Base-by-base conservation (phyloP, 2,329 filamentous ascomycete species). In the Penicillium hordei region DNA sequence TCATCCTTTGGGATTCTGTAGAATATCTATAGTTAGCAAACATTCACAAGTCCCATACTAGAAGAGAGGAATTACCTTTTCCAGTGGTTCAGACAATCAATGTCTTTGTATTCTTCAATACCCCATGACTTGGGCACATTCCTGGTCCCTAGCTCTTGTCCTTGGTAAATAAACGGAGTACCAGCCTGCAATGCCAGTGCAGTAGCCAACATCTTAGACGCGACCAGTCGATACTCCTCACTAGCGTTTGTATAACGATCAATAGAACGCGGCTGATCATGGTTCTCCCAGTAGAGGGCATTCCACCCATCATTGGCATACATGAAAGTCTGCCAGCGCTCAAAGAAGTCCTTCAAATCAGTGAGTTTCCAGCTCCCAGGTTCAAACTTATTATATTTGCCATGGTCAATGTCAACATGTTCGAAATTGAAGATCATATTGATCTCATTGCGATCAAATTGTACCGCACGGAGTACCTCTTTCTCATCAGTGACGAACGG, bases 401-500 rank as follows among this genome's bases (percentile, higher is more conserved):
- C 83, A 46, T 82, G 77, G 4, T 83, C 87, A 17, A 88, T 76
- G 65, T 87, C 82, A 8, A 89, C 85, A 12, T 86, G 80, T 62
- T 89, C 87, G 68, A 90, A 90, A 65, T 89, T 84, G 73, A 90
- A 90, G 36, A 90, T 86, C 86, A 90, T 90, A 69, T 83, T 86
- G 44, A 90, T 73, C 67, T 89, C 86, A 33, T 80, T 78, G 17
- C 82, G 78, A 50, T 83, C 81, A 23, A 78, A 81, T 3, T 78
- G 78, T 2, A 89, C 86, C 7, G 79, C 79, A 15, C 76, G 76
- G 6, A 86, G 65, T 1, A 85, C 78, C 57, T 84, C 80, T 7
- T 80, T 71, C 8, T 76, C 75, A 48, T 79, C 78, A 4, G 74
- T 75, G 1, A 79, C 74, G 40, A 75, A 78, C 1, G 84, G 83